These are phyloP conservation scores for Aspergillus pseudonomiae DNA, from an alignment of 2,329 filamentous ascomycete genomes.

Conservation along the genomic window DNA sequence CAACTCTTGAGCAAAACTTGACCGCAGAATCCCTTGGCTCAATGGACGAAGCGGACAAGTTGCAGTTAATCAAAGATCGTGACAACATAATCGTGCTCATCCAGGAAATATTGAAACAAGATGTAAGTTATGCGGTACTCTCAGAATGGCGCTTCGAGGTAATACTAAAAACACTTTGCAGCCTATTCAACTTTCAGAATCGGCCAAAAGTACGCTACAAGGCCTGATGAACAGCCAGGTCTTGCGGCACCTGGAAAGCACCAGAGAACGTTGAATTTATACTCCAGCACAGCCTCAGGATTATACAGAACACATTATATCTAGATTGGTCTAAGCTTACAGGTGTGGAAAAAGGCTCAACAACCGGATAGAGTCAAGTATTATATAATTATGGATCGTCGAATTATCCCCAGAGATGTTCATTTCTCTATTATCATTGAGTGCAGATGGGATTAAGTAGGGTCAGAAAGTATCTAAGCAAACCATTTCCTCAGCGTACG, in stretches of 20 bases:
- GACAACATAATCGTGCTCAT: slow-evolving; percentile 46
- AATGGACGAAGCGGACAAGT: slow-evolving; percentile 26
- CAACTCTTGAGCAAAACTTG: slow-evolving; percentile 38
- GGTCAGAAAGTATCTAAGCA: slow-evolving; percentile 37
- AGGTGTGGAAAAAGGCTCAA: neutral
- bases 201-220: slow-evolving; percentile 32
- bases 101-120: slow-evolving; percentile 42
- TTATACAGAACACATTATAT: neutral
- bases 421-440: neutral
- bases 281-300: neutral
- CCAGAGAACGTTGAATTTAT: slow-evolving; percentile 1
- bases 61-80: slow-evolving; percentile 40
- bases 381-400: neutral
- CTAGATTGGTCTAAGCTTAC: neutral
- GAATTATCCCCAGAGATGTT: neutral
- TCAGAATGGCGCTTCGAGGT: neutral
- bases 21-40: slow-evolving; percentile 21
- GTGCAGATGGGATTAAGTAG: neutral
- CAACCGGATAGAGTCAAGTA: neutral
- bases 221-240: slow-evolving; percentile 31
- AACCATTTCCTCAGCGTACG: slow-evolving; percentile 57
- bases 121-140: slow-evolving; percentile 33
- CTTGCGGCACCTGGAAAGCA: slow-evolving; percentile 22
- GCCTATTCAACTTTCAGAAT: slow-evolving; percentile 32
- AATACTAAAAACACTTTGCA: slow-evolving; percentile 19